Percentiles rank a stretch among this genome's conserved stretches.
Evolutionary conservation across 139 green algal species (phyloP).

Genomic region (Picochlorum sp.): DNA sequence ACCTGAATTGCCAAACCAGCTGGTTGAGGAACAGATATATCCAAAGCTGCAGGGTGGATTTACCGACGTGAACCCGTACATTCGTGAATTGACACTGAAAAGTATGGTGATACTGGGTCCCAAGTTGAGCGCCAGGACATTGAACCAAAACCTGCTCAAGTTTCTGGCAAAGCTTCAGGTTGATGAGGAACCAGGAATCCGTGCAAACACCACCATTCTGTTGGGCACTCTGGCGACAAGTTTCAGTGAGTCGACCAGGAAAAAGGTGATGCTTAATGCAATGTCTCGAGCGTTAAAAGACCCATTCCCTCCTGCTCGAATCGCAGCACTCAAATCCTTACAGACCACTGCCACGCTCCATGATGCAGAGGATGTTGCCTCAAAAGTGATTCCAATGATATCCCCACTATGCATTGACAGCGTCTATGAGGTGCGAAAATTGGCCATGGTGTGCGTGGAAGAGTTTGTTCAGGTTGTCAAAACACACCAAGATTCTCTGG

Average conservation of each 20-base stretch:
- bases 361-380: slow-evolving; percentile 60
- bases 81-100: slow-evolving; percentile 96
- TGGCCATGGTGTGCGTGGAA: slow-evolving; percentile 39
- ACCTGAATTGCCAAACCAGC: slow-evolving; percentile 15
- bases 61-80: slow-evolving; percentile 77
- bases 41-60: slow-evolving; percentile 69
- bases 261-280: slow-evolving; percentile 89
- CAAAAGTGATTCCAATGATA: slow-evolving; percentile 67
- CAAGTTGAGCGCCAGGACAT: slow-evolving; percentile 78
- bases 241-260: slow-evolving; percentile 67
- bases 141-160: slow-evolving; percentile 85
- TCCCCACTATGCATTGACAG: slow-evolving; percentile 72
- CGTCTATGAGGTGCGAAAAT: slow-evolving; percentile 50
- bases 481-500: slow-evolving; percentile 13
- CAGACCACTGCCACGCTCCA: slow-evolving; percentile 62
- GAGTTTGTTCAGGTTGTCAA: slow-evolving; percentile 29
- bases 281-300: slow-evolving; percentile 89
- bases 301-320: slow-evolving; percentile 66
- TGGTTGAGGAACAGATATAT: slow-evolving; percentile 66
- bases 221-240: slow-evolving; percentile 86
- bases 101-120: slow-evolving; percentile 77
- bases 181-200: slow-evolving; percentile 91
- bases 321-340: slow-evolving; percentile 68
- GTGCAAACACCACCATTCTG: slow-evolving; percentile 97
- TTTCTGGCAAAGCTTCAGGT: slow-evolving; percentile 92